Evolutionary conservation across 1,284 basidiomycete species (phyloP).

Genomic region (Gastroboletus turbinatus): DNA sequence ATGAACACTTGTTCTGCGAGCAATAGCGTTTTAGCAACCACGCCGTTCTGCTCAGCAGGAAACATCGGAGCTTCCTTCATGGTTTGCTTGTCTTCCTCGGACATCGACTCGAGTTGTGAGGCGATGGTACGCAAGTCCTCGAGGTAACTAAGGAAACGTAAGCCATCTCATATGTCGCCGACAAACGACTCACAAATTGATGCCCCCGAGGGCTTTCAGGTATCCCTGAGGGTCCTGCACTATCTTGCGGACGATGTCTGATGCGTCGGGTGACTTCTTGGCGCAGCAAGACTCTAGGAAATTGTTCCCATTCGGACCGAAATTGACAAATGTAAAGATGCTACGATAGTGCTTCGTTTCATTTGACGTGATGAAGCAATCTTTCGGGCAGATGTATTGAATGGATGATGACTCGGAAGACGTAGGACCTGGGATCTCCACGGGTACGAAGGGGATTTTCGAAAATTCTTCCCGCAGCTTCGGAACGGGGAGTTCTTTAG

Average conservation of each 20-base stretch:
- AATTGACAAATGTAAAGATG: constrained; percentile 25
- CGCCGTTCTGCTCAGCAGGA: constrained; percentile 7
- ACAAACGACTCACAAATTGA: constrained; percentile 8
- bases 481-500: constrained; percentile 7
- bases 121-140: constrained; percentile 25
- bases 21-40: neutral
- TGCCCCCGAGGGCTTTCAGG: constrained; percentile 1
- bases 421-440: neutral
- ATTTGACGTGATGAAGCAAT: constrained; percentile 23
- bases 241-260: constrained; percentile 22
- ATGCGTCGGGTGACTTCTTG: constrained; percentile 23
- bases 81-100: constrained; percentile 6
- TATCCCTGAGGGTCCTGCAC: constrained; percentile 19
- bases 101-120: constrained; percentile 12
- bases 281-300: constrained; percentile 24
- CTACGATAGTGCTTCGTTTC: constrained; percentile 14
- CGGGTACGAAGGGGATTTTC: constrained; percentile 16
- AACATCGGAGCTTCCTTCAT: constrained; percentile 27
- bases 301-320: constrained; percentile 19
- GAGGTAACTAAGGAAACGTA: constrained; percentile 18
- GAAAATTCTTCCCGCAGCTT: constrained; percentile 7
- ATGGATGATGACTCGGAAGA: neutral
- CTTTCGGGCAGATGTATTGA: constrained; percentile 12
- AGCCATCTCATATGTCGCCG: constrained; percentile 1
- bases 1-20: constrained; percentile 23